These are phyloP conservation scores for Westerdykella aurantiaca DNA, from an alignment of 2,329 filamentous ascomycete genomes.

Conservation along the genomic window DNA sequence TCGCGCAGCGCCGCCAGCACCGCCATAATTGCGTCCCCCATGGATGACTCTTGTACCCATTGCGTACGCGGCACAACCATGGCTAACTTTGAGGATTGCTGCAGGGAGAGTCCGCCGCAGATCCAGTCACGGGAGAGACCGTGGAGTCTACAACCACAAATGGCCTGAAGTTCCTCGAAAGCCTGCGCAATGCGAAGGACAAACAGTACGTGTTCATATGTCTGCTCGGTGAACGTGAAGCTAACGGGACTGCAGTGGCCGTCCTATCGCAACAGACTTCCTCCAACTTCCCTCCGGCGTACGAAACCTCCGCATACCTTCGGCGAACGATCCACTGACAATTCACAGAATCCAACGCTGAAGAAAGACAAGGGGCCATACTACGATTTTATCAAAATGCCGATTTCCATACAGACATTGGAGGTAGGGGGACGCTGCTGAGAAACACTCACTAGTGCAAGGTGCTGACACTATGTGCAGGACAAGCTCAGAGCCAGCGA, in stretches of 20 bases:
- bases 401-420: slow-evolving; percentile 70
- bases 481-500: slow-evolving; percentile 62
- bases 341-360: slow-evolving; percentile 51
- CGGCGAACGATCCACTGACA: slow-evolving; percentile 13
- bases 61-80: not conserved
- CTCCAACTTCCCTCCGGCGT: slow-evolving; percentile 60
- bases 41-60: too few relatives aligned
- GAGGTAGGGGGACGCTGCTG: slow-evolving; percentile 47
- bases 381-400: slow-evolving; percentile 70
- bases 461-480: slow-evolving; percentile 20
- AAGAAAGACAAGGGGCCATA: slow-evolving; percentile 49
- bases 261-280: slow-evolving; percentile 68
- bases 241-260: slow-evolving; percentile 48
- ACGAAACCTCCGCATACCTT: slow-evolving; percentile 15
- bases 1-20: slow-evolving; percentile 8
- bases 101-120: slow-evolving; percentile 21
- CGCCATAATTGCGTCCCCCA: not conserved
- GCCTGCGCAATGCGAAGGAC: slow-evolving; percentile 69
- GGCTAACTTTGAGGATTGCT: slow-evolving; percentile 2
- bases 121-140: slow-evolving; percentile 46
- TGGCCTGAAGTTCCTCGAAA: slow-evolving; percentile 68
- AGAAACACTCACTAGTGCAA: not conserved
- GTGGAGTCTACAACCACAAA: slow-evolving; percentile 63
- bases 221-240: not conserved
- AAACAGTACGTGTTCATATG: slow-evolving; percentile 60